Evolutionary conservation across 2,329 filamentous ascomycete genomes (phyloP), one percentile per base, ranked within the genome.

Genomic region (Dactylellina leptospora): DNA sequence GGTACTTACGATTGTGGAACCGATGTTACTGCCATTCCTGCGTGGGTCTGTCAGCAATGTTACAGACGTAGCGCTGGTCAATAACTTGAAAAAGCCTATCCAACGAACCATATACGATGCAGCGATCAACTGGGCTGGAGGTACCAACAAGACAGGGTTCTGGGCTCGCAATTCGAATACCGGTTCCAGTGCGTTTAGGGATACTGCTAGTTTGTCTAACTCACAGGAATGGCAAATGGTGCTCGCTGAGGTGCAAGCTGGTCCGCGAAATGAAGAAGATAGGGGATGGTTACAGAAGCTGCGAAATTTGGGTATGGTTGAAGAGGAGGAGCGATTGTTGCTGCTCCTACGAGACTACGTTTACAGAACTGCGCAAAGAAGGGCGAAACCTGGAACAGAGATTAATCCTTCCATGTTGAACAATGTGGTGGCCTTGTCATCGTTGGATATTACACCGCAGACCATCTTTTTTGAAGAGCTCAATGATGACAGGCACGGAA

Each of bases 391-490:
- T 8, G 86, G 88, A 60, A 62, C 72, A 11, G 77, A 80, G 47
- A 74, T 73, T 55, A 75, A 74, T 45, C 75, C 76, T 1, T 77
- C 79, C 2, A 81, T 84, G n/a, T 83, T 90, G 73, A 90, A 90
- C 75, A 85, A 85, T 55, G 86, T 96, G 10, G 85, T 97, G 4
- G 84, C 88, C 0, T 81, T 97, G 22, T 89, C 90, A 74, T 88
- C 87, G 40, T 82, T 96, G 55, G 87, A 88, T 10, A 87, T 97
- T 28, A 90, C 88, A 1, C 90, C 91, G 2, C 91, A 96, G 78
- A 97, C 91, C 0, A 89, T 99, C 1, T 90, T 97, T 78, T 97
- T 97, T 77, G 92, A 97, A 75, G 92, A 93, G 61, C 86, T 87
- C 38, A 84, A 55, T 84, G 40, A 82, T 86, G 6, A 80, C 87